Percentiles rank a stretch among this genome's conserved stretches.
These are phyloP conservation scores for Colletotrichum spaethianum DNA, from an alignment of 2,329 filamentous ascomycete species.

Conservation along the genomic window DNA sequence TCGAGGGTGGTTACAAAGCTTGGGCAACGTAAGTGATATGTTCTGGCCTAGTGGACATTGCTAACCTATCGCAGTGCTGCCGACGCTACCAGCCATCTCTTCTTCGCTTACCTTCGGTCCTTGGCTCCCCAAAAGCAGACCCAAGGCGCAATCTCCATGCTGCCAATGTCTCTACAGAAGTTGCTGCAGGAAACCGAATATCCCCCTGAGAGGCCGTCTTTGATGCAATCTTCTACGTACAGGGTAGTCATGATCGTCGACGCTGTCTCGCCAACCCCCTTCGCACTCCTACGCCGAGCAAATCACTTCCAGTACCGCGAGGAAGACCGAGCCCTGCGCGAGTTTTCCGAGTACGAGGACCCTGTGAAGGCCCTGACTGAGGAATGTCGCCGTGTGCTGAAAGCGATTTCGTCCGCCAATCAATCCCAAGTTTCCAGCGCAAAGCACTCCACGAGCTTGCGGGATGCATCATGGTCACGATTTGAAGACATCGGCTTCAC, in stretches of 20 bases:
- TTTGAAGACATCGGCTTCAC: slow-evolving; percentile 97
- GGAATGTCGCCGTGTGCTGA: slow-evolving; percentile 92
- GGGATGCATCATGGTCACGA: slow-evolving; percentile 94
- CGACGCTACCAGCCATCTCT: slow-evolving; percentile 95
- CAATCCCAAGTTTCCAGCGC: slow-evolving; percentile 82
- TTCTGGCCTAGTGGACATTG: slow-evolving; percentile 8
- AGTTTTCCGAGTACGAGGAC: slow-evolving; percentile 91
- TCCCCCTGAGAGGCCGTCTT: slow-evolving; percentile 82
- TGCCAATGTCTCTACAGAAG: slow-evolving; percentile 92
- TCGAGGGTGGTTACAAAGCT: slow-evolving; percentile 92
- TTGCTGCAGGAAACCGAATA: slow-evolving; percentile 95
- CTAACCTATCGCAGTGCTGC: slow-evolving; percentile 76
- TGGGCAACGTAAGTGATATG: slow-evolving; percentile 79
- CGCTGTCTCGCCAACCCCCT: slow-evolving; percentile 93
- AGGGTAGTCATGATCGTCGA: slow-evolving; percentile 98
- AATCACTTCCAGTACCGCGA: slow-evolving; percentile 97
- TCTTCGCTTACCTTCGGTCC: slow-evolving; percentile 96
- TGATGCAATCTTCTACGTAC: slow-evolving; percentile 85
- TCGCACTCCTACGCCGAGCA: slow-evolving; percentile 88
- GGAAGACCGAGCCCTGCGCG: slow-evolving; percentile 85
- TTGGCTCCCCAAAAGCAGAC: slow-evolving; percentile 84
- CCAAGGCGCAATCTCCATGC: slow-evolving; percentile 83
- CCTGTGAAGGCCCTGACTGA: slow-evolving; percentile 90
- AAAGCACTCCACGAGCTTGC: slow-evolving; percentile 79
- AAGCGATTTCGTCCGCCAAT: slow-evolving; percentile 89